phyloP scores from a whole-genome alignment of 1,139 yeast species.

The Nadsonia commutata region DNA sequence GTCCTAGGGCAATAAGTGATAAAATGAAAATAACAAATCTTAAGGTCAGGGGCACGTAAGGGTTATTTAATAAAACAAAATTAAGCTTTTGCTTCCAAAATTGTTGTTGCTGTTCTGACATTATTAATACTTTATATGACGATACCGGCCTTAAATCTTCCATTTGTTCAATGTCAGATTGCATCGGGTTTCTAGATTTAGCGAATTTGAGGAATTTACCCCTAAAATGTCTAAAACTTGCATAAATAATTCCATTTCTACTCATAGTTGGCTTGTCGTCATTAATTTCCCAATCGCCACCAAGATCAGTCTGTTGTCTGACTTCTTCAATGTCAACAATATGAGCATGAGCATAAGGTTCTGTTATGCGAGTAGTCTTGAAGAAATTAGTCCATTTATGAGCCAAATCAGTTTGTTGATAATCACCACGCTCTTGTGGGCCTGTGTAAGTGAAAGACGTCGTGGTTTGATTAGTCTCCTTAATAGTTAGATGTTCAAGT shows the following conservation, averaged over 20 bases:
- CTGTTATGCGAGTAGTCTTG: not conserved
- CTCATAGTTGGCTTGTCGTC: no score
- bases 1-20: slow-evolving; percentile 17
- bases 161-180: no score
- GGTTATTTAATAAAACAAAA: slow-evolving; percentile 53
- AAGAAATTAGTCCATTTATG: not conserved
- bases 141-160: no score
- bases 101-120: slow-evolving; percentile 23
- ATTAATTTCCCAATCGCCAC: not conserved
- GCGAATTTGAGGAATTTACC: no score
- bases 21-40: slow-evolving; percentile 48
- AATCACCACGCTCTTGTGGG: no score
- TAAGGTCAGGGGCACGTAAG: slow-evolving; percentile 65
- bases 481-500: not conserved
- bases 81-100: slow-evolving; percentile 50
- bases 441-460: not conserved
- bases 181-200: no score
- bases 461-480: not conserved
- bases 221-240: no score
- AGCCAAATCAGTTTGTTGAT: not conserved
- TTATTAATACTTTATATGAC: no score
- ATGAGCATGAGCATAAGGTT: not conserved
- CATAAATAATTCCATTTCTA: no score
- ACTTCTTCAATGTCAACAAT: not conserved
- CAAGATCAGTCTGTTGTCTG: not conserved